Evolutionary conservation across 208 protist species (phyloP), one percentile per base, ranked within the genome.

Genomic region (Leishmania amazonensis): DNA sequence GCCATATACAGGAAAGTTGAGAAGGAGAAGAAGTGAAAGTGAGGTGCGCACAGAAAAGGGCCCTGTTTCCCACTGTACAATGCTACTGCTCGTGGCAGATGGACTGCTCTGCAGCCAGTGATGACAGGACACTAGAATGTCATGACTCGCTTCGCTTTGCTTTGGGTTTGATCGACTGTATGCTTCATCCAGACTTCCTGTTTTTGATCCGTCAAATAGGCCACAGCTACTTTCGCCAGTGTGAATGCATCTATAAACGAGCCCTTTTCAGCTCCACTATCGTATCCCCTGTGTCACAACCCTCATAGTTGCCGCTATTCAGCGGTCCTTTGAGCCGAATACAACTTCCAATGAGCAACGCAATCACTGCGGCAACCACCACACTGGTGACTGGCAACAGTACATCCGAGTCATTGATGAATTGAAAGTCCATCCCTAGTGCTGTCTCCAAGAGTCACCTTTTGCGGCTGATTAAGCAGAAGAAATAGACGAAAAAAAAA

Each of bases 371-470:
- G 5, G 86, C 86, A 11, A 78, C n/a, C 28, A 78, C 54, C 6
- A 89, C 8, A 70, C 86, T 89, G 6, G 68, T 42, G n/a, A 86
- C 58, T 11, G 86, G 86, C 42, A 84, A 81, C 5, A 89, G 49
- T 9, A 87, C 19, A 45, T 89, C 86, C 7, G 60, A 49, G 75
- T 87, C 83, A n/a, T 35, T 81, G 24, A 83, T 49, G 80, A 86
- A 89, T 47, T 89, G 86, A 78, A 84, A 89, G 64, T 89, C 83
- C 86, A 89, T 89, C 57, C 2, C 35, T 8, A 62, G 17, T 47
- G 3, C 9, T 24, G 9, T 9, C 51, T 7, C 51, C 28, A 76
- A 76, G 73, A 62, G 15, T 58, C 40, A 35, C 28, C 28, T 74
- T 74, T 74, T 9, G 45, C 40, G 17, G 19, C 5, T 24, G 70